Evolutionary conservation across 768 basidiomycete genomes (phyloP).

Genomic region (Kwoniella sp.): DNA sequence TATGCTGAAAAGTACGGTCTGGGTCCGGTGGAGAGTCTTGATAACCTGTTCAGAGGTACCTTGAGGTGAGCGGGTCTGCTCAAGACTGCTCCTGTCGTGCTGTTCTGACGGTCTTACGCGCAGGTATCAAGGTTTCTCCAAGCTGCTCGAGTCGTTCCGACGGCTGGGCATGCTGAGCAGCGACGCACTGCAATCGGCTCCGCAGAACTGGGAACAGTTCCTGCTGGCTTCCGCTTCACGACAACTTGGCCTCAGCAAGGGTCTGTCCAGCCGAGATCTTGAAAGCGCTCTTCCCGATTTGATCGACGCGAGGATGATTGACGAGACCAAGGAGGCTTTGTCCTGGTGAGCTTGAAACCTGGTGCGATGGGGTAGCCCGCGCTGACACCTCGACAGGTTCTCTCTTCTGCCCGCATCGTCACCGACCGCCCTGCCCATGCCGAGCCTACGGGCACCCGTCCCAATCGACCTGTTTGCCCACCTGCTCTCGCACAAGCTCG

Average conservation of each 20-base stretch:
- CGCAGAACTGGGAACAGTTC: conserved; percentile 53
- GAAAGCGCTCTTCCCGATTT: conserved; percentile 11
- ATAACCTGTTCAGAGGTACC: conserved; percentile 77
- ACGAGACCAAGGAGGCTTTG: conserved; percentile 33
- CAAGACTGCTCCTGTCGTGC: not conserved
- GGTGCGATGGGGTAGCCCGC: not conserved
- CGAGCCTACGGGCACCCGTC: conserved; percentile 10
- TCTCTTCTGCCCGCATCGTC: conserved; percentile 9
- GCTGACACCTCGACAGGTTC: not conserved
- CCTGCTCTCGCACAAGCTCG: conserved; percentile 66
- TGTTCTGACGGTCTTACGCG: not conserved
- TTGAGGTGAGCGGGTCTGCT: conserved; percentile 57
- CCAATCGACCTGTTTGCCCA: conserved; percentile 67
- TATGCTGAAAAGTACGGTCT: conserved; percentile 68
- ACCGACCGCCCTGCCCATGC: conserved; percentile 10
- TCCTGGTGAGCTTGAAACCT: conserved; percentile 22
- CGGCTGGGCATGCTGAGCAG: conserved; percentile 64
- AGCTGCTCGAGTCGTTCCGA: conserved; percentile 68
- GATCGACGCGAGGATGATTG: conserved; percentile 10
- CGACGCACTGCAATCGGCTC: conserved; percentile 43
- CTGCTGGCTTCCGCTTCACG: conserved; percentile 2
- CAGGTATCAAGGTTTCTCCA: conserved; percentile 80
- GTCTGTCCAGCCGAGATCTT: conserved; percentile 6
- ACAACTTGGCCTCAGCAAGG: conserved; percentile 32
- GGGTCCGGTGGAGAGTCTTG: conserved; percentile 52